These are phyloP conservation scores for Lactarius pseudohatsudake DNA, from an alignment of 768 basidiomycete species.

Conservation along the genomic window DNA sequence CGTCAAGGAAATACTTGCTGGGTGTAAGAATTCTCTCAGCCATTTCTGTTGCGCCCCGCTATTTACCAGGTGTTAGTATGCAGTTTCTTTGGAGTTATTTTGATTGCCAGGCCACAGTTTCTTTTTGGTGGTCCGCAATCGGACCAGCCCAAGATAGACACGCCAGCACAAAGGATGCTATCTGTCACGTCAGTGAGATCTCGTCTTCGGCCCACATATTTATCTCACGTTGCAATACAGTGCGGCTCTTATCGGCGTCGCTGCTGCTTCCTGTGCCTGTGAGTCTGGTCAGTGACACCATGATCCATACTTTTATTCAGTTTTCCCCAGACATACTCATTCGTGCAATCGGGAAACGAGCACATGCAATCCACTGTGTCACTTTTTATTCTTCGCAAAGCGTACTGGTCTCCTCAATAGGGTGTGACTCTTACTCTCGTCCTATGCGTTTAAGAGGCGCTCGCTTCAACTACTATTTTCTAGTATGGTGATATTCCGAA, in stretches of 20 bases:
- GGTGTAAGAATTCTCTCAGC: conserved; percentile 37
- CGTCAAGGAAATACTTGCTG: conserved; percentile 54
- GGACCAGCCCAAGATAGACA: conserved; percentile 27
- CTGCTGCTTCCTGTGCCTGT: conserved; percentile 70
- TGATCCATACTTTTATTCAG: background rate
- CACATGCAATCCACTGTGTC: conserved; percentile 72
- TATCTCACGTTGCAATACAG: conserved; percentile 36
- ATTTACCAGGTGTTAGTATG: conserved; percentile 41
- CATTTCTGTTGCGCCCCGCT: background rate
- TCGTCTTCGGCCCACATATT: background rate
- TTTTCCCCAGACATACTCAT: conserved; percentile 45
- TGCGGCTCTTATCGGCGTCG: conserved; percentile 62
- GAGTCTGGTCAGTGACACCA: conserved; percentile 32
- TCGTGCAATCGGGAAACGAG: conserved; percentile 72
- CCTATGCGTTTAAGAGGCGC: background rate
- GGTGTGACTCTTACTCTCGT: conserved; percentile 26
- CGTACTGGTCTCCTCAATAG: conserved; percentile 42
- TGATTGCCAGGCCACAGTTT: conserved; percentile 77
- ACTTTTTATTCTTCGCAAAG: conserved; percentile 63
- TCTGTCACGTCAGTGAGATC: conserved; percentile 54
- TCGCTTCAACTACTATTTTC: background rate
- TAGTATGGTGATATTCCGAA: conserved; percentile 47
- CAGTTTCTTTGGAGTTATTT: conserved; percentile 72
- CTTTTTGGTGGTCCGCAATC: conserved; percentile 53
- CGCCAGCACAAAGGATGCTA: conserved; percentile 45